Percentiles rank a stretch among this genome's conserved stretches.
Conservation (phyloP, 306 rosid species). For the Casuarina glauca region DNA sequence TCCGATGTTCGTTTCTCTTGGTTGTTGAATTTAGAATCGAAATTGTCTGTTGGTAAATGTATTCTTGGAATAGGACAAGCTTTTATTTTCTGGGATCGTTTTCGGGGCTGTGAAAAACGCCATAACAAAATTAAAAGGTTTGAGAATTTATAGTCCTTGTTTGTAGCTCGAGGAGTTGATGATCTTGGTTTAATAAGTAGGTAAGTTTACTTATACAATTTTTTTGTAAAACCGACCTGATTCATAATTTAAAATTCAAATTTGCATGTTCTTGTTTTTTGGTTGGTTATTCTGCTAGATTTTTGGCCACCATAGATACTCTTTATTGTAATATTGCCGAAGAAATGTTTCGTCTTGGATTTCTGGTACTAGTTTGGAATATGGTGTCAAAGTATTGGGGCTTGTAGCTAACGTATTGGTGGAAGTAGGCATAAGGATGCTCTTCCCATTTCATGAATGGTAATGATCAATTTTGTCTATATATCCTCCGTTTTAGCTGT, state of each 20-base stretch:
- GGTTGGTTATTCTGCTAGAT: not conserved
- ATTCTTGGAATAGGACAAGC: not conserved
- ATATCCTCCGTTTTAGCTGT: not conserved
- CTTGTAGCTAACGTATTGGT: not conserved
- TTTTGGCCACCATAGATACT: not conserved
- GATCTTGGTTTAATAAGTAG: not conserved
- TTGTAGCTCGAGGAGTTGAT: not conserved
- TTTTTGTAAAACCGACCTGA: not conserved
- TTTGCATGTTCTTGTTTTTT: constrained; percentile 5
- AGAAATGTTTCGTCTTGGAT: not conserved
- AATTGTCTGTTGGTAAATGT: not conserved
- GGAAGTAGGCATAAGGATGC: not conserved
- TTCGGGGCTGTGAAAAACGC: not conserved
- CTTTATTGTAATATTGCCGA: not conserved
- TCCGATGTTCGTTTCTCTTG: not conserved
- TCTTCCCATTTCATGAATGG: not conserved
- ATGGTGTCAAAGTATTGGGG: not conserved
- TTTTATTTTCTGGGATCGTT: not conserved
- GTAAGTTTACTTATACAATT: not conserved
- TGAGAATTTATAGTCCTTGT: not conserved
- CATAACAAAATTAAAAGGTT: not conserved
- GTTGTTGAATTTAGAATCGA: not conserved
- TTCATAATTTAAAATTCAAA: not conserved
- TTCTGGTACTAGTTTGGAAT: not conserved
- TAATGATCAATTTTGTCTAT: not conserved